Evolutionary conservation across 306 rosid genomes (phyloP).

Genomic region (Vicia faba): DNA sequence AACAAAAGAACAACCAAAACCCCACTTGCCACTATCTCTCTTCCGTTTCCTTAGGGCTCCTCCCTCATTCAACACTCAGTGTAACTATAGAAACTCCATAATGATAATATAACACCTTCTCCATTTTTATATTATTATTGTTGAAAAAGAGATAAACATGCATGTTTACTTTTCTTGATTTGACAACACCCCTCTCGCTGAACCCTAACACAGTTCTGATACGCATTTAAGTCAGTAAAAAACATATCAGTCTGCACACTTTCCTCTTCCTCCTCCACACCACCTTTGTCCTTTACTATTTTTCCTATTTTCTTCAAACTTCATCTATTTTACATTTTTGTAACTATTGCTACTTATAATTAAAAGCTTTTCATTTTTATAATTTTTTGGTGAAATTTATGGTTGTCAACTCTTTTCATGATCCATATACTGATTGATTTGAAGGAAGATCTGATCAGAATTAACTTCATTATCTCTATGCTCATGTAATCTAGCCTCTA

Average conservation of each 20-base stretch:
- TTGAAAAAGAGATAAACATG: constrained; percentile 33
- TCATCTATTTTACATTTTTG: constrained; percentile 39
- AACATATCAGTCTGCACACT: constrained; percentile 60
- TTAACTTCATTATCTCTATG: constrained; percentile 51
- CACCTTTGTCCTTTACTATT: constrained; percentile 84
- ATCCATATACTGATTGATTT: constrained; percentile 28
- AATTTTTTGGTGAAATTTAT: constrained; percentile 46
- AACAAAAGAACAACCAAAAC: constrained; percentile 40
- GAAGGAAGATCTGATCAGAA: constrained; percentile 49
- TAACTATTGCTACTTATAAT: not conserved
- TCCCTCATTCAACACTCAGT: constrained; percentile 40
- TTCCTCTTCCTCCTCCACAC: constrained; percentile 49
- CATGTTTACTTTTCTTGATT: constrained; percentile 64
- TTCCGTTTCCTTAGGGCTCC: constrained; percentile 63
- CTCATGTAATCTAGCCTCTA: constrained; percentile 39
- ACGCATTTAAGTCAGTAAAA: constrained; percentile 78
- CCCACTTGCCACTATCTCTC: constrained; percentile 27
- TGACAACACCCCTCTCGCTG: constrained; percentile 91
- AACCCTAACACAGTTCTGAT: constrained; percentile 65
- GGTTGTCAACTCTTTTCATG: constrained; percentile 37
- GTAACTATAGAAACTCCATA: constrained; percentile 50
- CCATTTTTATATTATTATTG: constrained; percentile 21
- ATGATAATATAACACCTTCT: constrained; percentile 45
- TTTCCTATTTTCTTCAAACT: constrained; percentile 49
- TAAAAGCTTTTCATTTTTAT: constrained; percentile 12